Evolutionary conservation across 768 basidiomycete species (phyloP).

Genomic region (Naganishia vishniacii): DNA sequence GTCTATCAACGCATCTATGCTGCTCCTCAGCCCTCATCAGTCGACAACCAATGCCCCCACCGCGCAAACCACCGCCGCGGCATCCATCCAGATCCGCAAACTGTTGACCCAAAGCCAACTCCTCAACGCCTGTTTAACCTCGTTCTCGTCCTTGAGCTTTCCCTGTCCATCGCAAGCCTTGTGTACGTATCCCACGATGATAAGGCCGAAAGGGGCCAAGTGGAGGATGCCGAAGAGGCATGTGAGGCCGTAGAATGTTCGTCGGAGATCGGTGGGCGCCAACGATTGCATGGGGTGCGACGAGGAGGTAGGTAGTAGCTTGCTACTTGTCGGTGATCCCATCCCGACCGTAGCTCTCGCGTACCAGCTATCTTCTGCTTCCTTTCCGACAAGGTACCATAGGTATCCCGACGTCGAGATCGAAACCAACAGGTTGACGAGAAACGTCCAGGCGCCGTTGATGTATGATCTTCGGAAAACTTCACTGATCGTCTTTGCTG

Average conservation of each 20-base stretch:
- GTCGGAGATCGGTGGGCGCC: constrained; percentile 17
- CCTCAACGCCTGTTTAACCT: constrained; percentile 23
- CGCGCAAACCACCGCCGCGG: constrained; percentile 21
- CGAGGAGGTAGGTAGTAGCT: background rate
- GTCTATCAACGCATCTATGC: background rate
- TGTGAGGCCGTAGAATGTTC: constrained; percentile 23
- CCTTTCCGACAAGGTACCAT: constrained; percentile 4
- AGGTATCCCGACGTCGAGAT: constrained; percentile 21
- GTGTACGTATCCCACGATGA: constrained; percentile 22
- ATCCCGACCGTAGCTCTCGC: background rate
- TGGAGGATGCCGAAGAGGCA: constrained; percentile 28
- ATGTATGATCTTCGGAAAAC: constrained; percentile 24
- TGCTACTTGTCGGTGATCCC: background rate
- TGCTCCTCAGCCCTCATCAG: background rate
- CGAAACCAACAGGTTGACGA: constrained; percentile 19
- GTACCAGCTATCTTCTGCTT: background rate
- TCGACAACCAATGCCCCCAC: constrained; percentile 23
- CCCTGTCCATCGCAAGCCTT: constrained; percentile 12
- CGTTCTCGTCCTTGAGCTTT: constrained; percentile 22
- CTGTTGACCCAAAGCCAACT: constrained; percentile 28
- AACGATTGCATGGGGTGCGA: constrained; percentile 7
- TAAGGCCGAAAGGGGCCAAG: constrained; percentile 23
- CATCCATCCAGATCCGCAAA: constrained; percentile 26
- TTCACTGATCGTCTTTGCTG: constrained; percentile 25
- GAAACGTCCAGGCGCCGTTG: constrained; percentile 28